Percentiles rank a stretch among this genome's conserved stretches.
Conservation (phyloP, 1,284 basidiomycete species). For the Fistulina hepatica region DNA sequence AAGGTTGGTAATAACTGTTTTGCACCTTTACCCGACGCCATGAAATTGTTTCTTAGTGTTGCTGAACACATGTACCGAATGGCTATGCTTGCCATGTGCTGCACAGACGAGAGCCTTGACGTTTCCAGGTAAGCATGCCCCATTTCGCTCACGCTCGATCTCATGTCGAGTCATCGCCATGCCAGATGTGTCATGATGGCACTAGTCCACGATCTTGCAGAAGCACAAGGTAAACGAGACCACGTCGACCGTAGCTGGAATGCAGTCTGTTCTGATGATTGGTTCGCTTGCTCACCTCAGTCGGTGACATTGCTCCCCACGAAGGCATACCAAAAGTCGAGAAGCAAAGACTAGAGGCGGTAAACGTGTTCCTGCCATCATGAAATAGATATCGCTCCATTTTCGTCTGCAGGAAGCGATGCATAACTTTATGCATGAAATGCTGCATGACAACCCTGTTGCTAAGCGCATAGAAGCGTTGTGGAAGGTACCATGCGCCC, state of each 20-base stretch:
- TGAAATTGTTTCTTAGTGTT: slow-evolving; percentile 45
- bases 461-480: slow-evolving; percentile 69
- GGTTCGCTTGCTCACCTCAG: slow-evolving; percentile 28
- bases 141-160: slow-evolving; percentile 1
- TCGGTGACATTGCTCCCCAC: slow-evolving; percentile 89
- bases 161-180: slow-evolving; percentile 2
- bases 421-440: slow-evolving; percentile 80
- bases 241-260: not conserved
- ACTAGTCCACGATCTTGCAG: slow-evolving; percentile 91
- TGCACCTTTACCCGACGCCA: not conserved
- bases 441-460: slow-evolving; percentile 76
- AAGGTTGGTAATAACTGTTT: slow-evolving; percentile 40
- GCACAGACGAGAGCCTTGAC: slow-evolving; percentile 60
- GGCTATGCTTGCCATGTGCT: slow-evolving; percentile 84
- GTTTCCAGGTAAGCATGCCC: slow-evolving; percentile 50
- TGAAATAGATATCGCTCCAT: not conserved
- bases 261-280: slow-evolving; percentile 1
- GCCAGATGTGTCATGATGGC: slow-evolving; percentile 81
- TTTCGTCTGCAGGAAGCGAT: slow-evolving; percentile 63
- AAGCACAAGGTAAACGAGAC: slow-evolving; percentile 63
- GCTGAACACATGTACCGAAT: slow-evolving; percentile 98
- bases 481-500: slow-evolving; percentile 54
- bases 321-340: slow-evolving; percentile 79
- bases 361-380: slow-evolving; percentile 20
- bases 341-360: slow-evolving; percentile 69